Conservation (phyloP, 495 filamentous ascomycete genomes). For the Penicillium robsamsonii region DNA sequence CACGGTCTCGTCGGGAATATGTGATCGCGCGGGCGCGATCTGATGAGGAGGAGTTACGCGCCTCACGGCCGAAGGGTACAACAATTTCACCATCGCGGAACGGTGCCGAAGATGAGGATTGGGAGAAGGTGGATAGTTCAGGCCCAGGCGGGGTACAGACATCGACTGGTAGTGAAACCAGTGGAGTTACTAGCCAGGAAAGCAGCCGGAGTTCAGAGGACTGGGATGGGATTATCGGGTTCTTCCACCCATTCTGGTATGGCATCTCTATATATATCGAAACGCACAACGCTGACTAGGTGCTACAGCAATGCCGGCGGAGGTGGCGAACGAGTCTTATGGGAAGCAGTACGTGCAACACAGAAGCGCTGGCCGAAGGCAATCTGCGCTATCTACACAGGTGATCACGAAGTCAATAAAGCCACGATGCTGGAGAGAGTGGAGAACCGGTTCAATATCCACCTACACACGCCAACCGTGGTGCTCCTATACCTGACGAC, state of each 20-base stretch:
- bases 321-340: conserved; percentile 92
- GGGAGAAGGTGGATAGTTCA: conserved; percentile 70
- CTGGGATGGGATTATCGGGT: conserved; percentile 84
- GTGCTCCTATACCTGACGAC: conserved; percentile 87
- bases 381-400: conserved; percentile 88
- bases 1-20: conserved; percentile 61
- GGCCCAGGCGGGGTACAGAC: conserved; percentile 50
- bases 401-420: conserved; percentile 86
- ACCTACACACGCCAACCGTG: conserved; percentile 77
- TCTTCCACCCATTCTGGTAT: conserved; percentile 96
- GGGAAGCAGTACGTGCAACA: conserved; percentile 90
- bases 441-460: conserved; percentile 88
- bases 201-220: conserved; percentile 33
- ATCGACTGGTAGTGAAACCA: conserved; percentile 44
- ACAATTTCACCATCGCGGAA: conserved; percentile 20
- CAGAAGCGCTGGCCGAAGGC: conserved; percentile 87
- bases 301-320: conserved; percentile 81
- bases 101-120: conserved; percentile 60
- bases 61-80: conserved; percentile 34
- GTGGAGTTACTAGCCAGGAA: conserved; percentile 9
- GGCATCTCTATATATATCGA: conserved; percentile 14
- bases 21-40: conserved; percentile 57
- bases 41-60: conserved; percentile 55
- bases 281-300: neutral
- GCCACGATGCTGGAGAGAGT: conserved; percentile 73